Conservation (phyloP, 1,284 basidiomycete genomes). For the Ustilago sp. region DNA sequence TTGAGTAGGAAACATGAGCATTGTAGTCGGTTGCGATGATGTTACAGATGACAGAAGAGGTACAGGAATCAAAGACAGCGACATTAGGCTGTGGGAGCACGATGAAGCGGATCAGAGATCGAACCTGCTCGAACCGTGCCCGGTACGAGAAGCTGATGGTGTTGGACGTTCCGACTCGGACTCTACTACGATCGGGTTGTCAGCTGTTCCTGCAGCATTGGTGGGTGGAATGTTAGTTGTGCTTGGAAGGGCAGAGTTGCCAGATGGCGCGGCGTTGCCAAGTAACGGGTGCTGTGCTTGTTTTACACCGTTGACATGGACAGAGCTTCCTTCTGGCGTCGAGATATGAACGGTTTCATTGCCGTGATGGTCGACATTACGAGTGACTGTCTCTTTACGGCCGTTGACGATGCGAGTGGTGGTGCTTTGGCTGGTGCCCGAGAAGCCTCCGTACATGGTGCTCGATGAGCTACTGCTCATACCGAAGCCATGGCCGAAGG, state of each 20-base stretch:
- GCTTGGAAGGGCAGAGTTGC: constrained; percentile 9
- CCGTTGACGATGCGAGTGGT: constrained; percentile 61
- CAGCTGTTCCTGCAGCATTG: constrained; percentile 10
- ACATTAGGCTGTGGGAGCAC: background rate
- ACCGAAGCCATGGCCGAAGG: constrained; percentile 17
- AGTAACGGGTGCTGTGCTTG: constrained; percentile 49
- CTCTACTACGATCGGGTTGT: constrained; percentile 41
- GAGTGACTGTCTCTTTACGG: constrained; percentile 55
- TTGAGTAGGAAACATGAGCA: too few species aligned
- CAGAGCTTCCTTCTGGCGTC: constrained; percentile 56
- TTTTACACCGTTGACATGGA: constrained; percentile 59
- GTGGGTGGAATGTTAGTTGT: background rate
- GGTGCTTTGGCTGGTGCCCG: constrained; percentile 42
- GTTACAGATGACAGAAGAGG: background rate
- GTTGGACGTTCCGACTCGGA: constrained; percentile 11
- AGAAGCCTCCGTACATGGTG: constrained; percentile 32
- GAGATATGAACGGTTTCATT: constrained; percentile 57
- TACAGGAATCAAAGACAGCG: background rate
- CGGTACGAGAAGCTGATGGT: background rate
- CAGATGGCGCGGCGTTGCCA: background rate
- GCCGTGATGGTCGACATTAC: constrained; percentile 56
- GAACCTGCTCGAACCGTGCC: constrained; percentile 8
- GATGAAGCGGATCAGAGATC: background rate
- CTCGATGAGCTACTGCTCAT: constrained; percentile 15
- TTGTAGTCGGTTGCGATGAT: background rate